Conservation (phyloP, 1,284 basidiomycete genomes). For the Pulveroboletus sp. region DNA sequence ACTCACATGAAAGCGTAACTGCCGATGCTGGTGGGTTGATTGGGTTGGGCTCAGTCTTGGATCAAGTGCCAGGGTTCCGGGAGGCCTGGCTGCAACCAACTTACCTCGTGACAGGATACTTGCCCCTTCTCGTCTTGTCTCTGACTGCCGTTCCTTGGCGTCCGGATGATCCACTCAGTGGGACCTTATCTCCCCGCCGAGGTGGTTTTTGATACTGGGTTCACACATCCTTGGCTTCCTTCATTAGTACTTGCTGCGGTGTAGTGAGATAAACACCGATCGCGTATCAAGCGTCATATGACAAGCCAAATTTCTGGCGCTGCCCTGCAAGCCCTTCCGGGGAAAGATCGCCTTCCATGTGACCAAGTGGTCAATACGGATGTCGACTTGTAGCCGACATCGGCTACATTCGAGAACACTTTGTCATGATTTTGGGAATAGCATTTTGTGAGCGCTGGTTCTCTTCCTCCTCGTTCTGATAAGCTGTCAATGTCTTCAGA, state of each 20-base stretch:
- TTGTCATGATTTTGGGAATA: conserved; percentile 48
- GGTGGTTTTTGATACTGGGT: conserved; percentile 60
- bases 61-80: conserved; percentile 27
- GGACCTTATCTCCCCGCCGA: conserved; percentile 46
- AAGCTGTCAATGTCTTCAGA: conserved; percentile 29
- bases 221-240: conserved; percentile 62
- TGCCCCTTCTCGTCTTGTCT: conserved; percentile 46
- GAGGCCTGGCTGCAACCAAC: conserved; percentile 35
- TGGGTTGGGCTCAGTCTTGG: conserved; percentile 48
- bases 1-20: conserved; percentile 20
- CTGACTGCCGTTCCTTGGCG: conserved; percentile 52
- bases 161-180: conserved; percentile 35
- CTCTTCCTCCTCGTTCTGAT: not conserved
- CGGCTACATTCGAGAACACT: conserved; percentile 30
- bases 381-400: conserved; percentile 34
- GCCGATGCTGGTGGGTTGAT: conserved; percentile 40
- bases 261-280: not conserved
- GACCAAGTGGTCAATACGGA: conserved; percentile 54
- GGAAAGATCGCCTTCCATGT: conserved; percentile 56
- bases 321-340: conserved; percentile 38
- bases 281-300: conserved; percentile 49
- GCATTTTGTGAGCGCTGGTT: conserved; percentile 43
- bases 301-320: conserved; percentile 45
- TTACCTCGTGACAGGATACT: conserved; percentile 64
- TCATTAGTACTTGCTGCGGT: conserved; percentile 33